Percentiles rank a stretch among this genome's conserved stretches.
These are phyloP conservation scores for Russula olivacea DNA, from an alignment of 768 basidiomycete genomes.

Conservation along the genomic window DNA sequence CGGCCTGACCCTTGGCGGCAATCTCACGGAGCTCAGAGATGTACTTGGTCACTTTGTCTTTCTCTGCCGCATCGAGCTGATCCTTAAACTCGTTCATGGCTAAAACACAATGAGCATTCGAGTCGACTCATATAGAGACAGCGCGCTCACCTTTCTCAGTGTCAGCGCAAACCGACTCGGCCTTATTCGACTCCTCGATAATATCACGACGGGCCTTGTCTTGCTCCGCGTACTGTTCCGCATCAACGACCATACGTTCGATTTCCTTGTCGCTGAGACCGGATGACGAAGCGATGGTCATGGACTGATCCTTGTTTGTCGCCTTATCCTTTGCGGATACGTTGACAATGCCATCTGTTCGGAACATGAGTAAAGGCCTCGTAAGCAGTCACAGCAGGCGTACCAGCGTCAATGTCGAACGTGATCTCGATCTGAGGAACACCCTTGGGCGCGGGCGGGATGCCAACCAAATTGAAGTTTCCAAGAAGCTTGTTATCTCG, in stretches of 20 bases:
- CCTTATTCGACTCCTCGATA: slow-evolving; percentile 96
- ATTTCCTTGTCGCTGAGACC: slow-evolving; percentile 96
- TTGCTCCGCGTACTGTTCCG: slow-evolving; percentile 88
- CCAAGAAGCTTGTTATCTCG: slow-evolving; percentile 98
- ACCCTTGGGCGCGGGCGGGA: slow-evolving; percentile 76
- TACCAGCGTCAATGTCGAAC: slow-evolving; percentile 97
- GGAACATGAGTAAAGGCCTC: slow-evolving; percentile 10
- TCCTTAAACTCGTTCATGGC: slow-evolving; percentile 98
- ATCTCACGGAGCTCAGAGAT: slow-evolving; percentile 84
- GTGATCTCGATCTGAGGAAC: slow-evolving; percentile 77
- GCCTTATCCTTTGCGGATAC: slow-evolving; percentile 95
- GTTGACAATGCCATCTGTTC: slow-evolving; percentile 87
- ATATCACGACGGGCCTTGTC: slow-evolving; percentile 84
- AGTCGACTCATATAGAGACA: neutral
- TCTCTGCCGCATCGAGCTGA: slow-evolving; percentile 86
- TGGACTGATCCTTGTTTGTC: slow-evolving; percentile 83
- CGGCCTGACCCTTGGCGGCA: slow-evolving; percentile 82
- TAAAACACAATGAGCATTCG: slow-evolving; percentile 29
- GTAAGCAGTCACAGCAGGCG: slow-evolving; percentile 24
- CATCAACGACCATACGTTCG: slow-evolving; percentile 92
- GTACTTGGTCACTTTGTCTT: slow-evolving; percentile 88
- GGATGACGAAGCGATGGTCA: slow-evolving; percentile 97
- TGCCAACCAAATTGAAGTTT: slow-evolving; percentile 98
- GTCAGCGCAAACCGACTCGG: slow-evolving; percentile 88
- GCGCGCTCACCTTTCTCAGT: slow-evolving; percentile 79